These are phyloP conservation scores for Epichloe elymi DNA, from an alignment of 2,329 filamentous ascomycete species.

Conservation along the genomic window DNA sequence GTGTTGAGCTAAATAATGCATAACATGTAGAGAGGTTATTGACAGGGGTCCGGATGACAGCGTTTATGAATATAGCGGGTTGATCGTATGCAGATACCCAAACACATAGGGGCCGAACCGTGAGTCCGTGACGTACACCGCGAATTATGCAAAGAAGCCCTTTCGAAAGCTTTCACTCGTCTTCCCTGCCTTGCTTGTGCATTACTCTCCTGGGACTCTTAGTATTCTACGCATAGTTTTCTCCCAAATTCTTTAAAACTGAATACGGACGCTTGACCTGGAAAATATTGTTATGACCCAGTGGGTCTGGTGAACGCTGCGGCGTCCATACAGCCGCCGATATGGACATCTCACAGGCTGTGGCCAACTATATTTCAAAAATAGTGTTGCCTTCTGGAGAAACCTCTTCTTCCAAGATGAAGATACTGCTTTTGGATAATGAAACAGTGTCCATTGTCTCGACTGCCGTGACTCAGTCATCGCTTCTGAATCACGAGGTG, in stretches of 20 bases:
- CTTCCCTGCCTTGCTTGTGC: not conserved
- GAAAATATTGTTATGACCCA: not conserved
- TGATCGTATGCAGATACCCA: constrained; percentile 1
- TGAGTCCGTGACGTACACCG: not conserved
- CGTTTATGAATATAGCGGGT: constrained; percentile 1
- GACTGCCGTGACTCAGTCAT: constrained; percentile 88
- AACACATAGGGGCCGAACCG: not conserved
- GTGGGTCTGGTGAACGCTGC: not conserved
- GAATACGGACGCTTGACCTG: not conserved
- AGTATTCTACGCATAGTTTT: not conserved
- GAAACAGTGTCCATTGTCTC: constrained; percentile 93
- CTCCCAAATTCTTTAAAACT: not conserved
- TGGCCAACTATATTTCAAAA: constrained; percentile 90
- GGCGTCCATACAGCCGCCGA: not conserved
- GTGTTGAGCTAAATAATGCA: not conserved
- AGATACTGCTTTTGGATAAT: constrained; percentile 84
- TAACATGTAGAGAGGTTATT: not conserved
- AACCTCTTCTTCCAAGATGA: constrained; percentile 79
- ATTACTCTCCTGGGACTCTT: no score
- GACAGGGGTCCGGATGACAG: not conserved
- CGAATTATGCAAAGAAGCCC: not conserved
- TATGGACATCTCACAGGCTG: constrained; percentile 91
- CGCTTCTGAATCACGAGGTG: constrained; percentile 88
- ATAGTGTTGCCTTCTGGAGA: constrained; percentile 71
- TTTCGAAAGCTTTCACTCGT: not conserved